Conservation (phyloP, 148 eudicot genomes). For the Camellia lanceoleosa region DNA sequence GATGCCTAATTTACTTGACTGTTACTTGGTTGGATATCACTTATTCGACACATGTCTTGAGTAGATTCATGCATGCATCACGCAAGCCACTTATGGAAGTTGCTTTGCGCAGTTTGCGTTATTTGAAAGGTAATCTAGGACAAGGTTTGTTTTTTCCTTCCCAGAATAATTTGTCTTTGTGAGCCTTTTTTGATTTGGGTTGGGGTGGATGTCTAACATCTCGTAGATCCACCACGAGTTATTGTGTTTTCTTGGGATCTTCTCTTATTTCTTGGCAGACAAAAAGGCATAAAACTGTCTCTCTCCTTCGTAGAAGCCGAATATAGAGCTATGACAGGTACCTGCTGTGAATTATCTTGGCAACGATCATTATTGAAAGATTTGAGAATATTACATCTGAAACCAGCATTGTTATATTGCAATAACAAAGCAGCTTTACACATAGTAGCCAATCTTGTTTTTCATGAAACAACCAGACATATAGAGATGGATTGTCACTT, state of each 20-base stretch:
- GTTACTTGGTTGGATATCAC: not conserved
- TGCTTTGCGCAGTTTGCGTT: not conserved
- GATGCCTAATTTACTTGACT: not conserved
- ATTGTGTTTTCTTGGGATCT: not conserved
- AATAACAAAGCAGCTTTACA: conserved; percentile 6
- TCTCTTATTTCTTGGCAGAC: not conserved
- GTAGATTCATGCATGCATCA: not conserved
- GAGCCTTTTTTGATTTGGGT: not conserved
- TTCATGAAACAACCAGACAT: not conserved
- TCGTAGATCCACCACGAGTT: not conserved
- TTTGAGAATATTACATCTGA: not conserved
- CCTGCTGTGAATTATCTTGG: not conserved
- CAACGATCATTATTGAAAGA: not conserved
- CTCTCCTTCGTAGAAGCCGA: not conserved
- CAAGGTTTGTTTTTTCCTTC: conserved; percentile 7
- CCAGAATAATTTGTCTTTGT: not conserved
- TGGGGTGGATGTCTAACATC: not conserved
- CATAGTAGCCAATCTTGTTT: not conserved
- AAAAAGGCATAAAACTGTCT: not conserved
- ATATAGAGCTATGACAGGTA: not conserved
- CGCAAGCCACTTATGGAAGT: not conserved
- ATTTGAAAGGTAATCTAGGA: not conserved
- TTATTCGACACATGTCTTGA: not conserved
- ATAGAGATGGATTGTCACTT: not conserved
- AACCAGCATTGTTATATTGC: not conserved